Conservation (phyloP, 148 eudicot genomes). For the Bassia scoparia region DNA sequence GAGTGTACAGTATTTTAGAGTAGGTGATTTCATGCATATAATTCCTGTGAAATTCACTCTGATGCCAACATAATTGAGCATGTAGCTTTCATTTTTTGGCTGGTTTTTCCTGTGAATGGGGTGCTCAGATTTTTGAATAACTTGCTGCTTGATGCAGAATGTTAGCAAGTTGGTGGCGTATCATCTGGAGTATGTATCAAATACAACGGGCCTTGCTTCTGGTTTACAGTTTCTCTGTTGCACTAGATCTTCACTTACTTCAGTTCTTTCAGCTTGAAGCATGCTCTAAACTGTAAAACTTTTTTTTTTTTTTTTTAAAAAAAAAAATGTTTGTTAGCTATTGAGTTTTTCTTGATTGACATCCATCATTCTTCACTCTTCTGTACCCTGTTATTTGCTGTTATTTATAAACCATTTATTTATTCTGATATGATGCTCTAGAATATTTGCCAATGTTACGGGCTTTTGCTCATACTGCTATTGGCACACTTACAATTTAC, state of each 20-base stretch:
- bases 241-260: conserved; percentile 54
- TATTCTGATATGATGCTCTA: background rate
- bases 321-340: background rate
- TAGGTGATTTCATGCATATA: background rate
- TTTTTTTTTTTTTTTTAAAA: no score
- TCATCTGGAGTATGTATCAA: conserved; percentile 79
- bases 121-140: conserved; percentile 8
- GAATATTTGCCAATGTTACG: background rate
- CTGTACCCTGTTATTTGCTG: background rate
- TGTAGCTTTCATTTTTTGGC: background rate
- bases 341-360: conserved; percentile 1
- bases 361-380: background rate
- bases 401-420: background rate
- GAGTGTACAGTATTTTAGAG: background rate
- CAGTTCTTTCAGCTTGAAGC: conserved; percentile 54
- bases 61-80: background rate
- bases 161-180: conserved; percentile 77
- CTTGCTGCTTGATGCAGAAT: conserved; percentile 56
- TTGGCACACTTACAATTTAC: background rate
- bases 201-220: conserved; percentile 66
- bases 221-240: conserved; percentile 88
- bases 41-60: background rate
- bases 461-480: background rate
- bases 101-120: background rate
- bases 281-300: conserved; percentile 68